Base-by-base conservation (phyloP, 768 basidiomycete species). In the Exidia glandulosa region DNA sequence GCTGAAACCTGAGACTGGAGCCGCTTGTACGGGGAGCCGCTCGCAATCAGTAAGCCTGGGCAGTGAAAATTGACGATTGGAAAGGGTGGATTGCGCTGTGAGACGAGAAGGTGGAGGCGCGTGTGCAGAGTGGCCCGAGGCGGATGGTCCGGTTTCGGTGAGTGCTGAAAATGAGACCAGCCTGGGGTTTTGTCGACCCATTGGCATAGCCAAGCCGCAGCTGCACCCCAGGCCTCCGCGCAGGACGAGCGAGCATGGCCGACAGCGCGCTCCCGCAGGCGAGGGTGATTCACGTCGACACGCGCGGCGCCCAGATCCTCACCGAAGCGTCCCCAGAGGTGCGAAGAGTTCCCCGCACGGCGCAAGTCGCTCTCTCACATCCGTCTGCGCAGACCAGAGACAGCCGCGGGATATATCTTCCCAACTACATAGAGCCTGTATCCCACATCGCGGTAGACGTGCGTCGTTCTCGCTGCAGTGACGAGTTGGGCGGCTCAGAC, bases 401-500 rank as follows among this genome's bases (percentile, higher is more conserved):
- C 73, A 94, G 91, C 68, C 80, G 94, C 69, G 95, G 94, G 10
- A 97, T 99, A 67, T 98, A 98, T 74, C 81, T 99, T 32, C 96
- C 96, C 58, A 94, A 96, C 69, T 86, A 98, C 75, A 95, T 95
- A 62, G 96, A 99, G 73, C 91, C 92, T 27, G 87, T 99, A 16
- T 96, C 94, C 23, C 94, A 98, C 70, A 94, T 98, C 59, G 96
- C 96, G 3, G 86, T 99, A 59, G 95, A 99, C 70, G 94, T 95
- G 70, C 76, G 93, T 82, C 50, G 55, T 3, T 19, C 9, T 34
- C 48, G n/a, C 37, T 34, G 57, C 45, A 23, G 19, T 62, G 50
- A 58, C 56, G 48, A 57, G 33, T 29, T 45, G 58, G 56, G 62
- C 34, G 41, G 58, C 57, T 66, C 57, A 63, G 52, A 50, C 61